Conservation (phyloP, 2,329 filamentous ascomycete genomes). For the Colletotrichum sp. region DNA sequence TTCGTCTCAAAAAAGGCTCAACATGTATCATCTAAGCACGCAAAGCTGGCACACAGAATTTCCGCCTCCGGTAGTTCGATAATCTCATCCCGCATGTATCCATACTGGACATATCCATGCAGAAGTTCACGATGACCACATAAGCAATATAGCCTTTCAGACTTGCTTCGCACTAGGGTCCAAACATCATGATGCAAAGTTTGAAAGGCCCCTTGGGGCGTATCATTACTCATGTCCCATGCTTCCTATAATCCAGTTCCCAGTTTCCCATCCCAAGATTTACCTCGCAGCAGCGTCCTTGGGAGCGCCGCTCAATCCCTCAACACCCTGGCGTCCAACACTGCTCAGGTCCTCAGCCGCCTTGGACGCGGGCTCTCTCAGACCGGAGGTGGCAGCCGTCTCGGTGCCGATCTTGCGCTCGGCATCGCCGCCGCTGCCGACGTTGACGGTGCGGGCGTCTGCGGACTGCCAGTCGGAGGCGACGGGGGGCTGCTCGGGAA, state of each 20-base stretch:
- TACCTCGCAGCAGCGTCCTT: constrained; percentile 62
- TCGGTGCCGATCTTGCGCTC: constrained; percentile 58
- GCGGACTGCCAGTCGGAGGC: constrained; percentile 80
- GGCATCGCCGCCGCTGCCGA: constrained; percentile 63
- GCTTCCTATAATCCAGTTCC: not conserved
- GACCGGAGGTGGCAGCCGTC: constrained; percentile 51
- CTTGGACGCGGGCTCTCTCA: constrained; percentile 64
- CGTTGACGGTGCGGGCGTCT: constrained; percentile 71
- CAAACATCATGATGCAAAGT: not conserved
- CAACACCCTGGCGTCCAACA: constrained; percentile 68
- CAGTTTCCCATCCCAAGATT: not conserved
- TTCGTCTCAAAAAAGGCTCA: rapidly evolving
- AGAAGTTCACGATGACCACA: not conserved
- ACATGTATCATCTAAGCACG: not conserved
- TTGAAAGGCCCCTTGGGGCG: not conserved
- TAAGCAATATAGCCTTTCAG: not conserved
- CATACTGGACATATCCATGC: not conserved
- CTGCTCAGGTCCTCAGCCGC: constrained; percentile 59
- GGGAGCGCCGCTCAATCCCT: constrained; percentile 58
- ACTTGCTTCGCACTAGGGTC: not conserved
- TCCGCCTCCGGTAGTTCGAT: not conserved
- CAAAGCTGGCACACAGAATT: not conserved
- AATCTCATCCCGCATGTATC: not conserved
- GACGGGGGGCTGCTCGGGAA: constrained; percentile 78
- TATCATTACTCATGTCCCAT: constrained; percentile 9